Evolutionary conservation across 2,329 filamentous ascomycete species (phyloP).

Genomic region (Aspergillus sp.): DNA sequence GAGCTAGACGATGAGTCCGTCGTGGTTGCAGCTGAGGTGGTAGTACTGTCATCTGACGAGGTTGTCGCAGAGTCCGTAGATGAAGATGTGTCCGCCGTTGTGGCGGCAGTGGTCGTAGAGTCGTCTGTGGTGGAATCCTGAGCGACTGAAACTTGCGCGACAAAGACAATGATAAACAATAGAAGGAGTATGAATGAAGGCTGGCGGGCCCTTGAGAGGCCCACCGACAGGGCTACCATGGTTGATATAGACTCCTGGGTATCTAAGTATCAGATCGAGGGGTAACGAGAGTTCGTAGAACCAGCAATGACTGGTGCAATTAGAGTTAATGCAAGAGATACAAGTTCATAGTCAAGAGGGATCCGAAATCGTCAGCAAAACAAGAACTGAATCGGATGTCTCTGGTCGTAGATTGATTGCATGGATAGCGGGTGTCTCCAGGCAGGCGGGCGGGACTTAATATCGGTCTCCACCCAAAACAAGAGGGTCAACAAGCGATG

Average conservation of each 20-base stretch:
- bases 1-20: conserved; percentile 27
- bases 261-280: neutral
- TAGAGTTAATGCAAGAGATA: neutral
- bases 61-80: conserved; percentile 22
- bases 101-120: conserved; percentile 3
- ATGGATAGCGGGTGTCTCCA: conserved; percentile 4
- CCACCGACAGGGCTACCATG: conserved; percentile 19
- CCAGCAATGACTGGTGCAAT: neutral
- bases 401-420: neutral
- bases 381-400: neutral
- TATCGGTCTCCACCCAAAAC: conserved; percentile 5
- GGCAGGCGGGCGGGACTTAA: conserved; percentile 1
- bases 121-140: conserved; percentile 11
- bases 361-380: neutral
- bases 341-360: neutral
- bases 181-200: conserved; percentile 21
- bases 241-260: conserved; percentile 3
- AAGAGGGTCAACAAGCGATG: conserved; percentile 1
- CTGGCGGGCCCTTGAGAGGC: conserved; percentile 18
- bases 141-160: conserved; percentile 21
- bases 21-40: conserved; percentile 19
- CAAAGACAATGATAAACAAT: conserved; percentile 19
- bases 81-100: conserved; percentile 18
- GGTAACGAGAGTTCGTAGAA: neutral
- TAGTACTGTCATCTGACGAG: conserved; percentile 23